phyloP scores from a whole-genome alignment of 371 early-diverging fungal species.

The Sporodiniella umbellata region DNA sequence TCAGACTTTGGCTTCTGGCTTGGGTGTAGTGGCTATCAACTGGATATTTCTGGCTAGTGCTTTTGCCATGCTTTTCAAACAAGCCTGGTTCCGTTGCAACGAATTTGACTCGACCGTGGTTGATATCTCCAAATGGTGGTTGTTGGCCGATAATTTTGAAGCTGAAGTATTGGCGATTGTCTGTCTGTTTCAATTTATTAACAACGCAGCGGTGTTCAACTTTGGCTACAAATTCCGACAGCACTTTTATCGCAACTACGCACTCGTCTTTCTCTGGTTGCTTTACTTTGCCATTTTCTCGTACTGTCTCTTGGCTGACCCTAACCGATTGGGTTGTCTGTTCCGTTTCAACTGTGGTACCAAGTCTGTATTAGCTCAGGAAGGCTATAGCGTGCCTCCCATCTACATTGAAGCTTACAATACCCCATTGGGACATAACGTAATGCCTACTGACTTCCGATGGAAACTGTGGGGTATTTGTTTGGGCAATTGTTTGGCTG shows the following conservation, averaged over 20 bases:
- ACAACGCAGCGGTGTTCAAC: conserved; percentile 63
- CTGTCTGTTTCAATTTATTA: conserved; percentile 62
- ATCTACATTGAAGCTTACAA: conserved; percentile 55
- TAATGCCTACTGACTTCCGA: conserved; percentile 59
- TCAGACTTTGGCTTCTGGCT: conserved; percentile 64
- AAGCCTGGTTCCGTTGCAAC: conserved; percentile 68
- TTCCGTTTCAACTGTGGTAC: conserved; percentile 76
- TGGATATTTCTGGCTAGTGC: conserved; percentile 50
- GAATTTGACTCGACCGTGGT: conserved; percentile 62
- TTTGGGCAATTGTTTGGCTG: conserved; percentile 29
- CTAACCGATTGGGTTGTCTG: conserved; percentile 67
- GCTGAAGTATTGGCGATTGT: conserved; percentile 50
- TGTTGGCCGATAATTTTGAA: conserved; percentile 78
- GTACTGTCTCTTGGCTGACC: conserved; percentile 59
- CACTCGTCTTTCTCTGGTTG: conserved; percentile 50
- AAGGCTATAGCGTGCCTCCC: conserved; percentile 42
- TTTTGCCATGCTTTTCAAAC: conserved; percentile 53
- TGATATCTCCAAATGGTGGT: conserved; percentile 72
- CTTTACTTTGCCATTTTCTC: conserved; percentile 54
- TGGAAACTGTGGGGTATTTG: conserved; percentile 50
- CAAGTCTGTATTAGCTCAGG: conserved; percentile 29
- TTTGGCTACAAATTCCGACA: conserved; percentile 66
- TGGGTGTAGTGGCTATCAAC: conserved; percentile 67
- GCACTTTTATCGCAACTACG: conserved; percentile 57
- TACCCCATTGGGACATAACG: conserved; percentile 62